phyloP scores from a whole-genome alignment of 768 basidiomycete genomes.

The Gautieria morchelliformis region DNA sequence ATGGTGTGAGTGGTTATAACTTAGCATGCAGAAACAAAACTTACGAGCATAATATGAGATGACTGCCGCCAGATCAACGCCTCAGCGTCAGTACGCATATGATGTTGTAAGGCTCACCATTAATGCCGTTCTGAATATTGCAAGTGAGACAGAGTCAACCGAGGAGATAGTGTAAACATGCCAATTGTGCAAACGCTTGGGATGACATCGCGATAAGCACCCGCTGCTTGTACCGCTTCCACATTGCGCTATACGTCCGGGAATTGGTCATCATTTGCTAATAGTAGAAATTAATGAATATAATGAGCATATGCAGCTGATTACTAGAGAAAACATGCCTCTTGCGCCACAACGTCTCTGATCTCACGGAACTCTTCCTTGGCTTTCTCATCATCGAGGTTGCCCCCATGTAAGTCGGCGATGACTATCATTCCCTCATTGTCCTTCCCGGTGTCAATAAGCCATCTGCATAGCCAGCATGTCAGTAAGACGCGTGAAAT shows the following conservation, averaged over 20 bases:
- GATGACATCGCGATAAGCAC: conserved; percentile 92
- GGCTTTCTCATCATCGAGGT: conserved; percentile 56
- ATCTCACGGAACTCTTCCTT: conserved; percentile 85
- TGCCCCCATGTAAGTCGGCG: conserved; percentile 80
- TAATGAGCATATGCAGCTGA: neutral
- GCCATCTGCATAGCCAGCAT: conserved; percentile 54
- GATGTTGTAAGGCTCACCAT: conserved; percentile 42
- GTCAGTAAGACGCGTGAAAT: conserved; percentile 82
- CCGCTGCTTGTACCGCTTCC: conserved; percentile 76
- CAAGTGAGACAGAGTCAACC: neutral
- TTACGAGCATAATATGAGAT: conserved; percentile 92
- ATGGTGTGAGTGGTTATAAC: neutral
- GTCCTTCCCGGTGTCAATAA: conserved; percentile 82
- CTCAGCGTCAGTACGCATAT: neutral
- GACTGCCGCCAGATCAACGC: conserved; percentile 35
- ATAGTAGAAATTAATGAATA: conserved; percentile 54
- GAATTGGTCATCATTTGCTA: conserved; percentile 18
- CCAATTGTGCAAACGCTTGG: conserved; percentile 91
- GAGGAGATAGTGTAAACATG: conserved; percentile 27
- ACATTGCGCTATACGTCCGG: conserved; percentile 77
- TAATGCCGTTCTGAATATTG: conserved; percentile 81
- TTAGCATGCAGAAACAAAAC: conserved; percentile 18
- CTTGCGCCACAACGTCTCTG: conserved; percentile 65
- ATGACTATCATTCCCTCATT: conserved; percentile 78
- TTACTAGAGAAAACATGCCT: conserved; percentile 33